Conservation (phyloP, 2,329 filamentous ascomycete species). For the Diaporthe eres region DNA sequence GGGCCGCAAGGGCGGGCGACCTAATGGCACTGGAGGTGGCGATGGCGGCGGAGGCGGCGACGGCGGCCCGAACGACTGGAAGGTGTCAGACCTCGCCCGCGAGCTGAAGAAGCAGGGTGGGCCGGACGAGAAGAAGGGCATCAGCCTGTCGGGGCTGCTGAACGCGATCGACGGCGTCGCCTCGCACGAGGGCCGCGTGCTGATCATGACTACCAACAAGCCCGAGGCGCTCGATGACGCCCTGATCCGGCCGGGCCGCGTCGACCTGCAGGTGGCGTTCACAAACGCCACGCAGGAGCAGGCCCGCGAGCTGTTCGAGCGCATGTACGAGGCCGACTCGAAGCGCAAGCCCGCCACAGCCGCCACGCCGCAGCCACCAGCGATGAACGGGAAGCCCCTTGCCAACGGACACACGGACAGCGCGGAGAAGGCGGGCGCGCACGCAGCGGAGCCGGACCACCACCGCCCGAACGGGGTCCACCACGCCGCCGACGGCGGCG, state of each 20-base stretch:
- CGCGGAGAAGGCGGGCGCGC: background rate
- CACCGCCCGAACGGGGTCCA: background rate
- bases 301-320: slow-evolving; percentile 70
- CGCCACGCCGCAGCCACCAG: background rate
- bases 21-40: background rate
- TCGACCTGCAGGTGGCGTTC: slow-evolving; percentile 67
- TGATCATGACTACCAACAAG: slow-evolving; percentile 88
- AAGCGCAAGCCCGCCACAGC: slow-evolving; percentile 38
- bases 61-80: slow-evolving; percentile 49
- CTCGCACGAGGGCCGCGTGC: slow-evolving; percentile 81
- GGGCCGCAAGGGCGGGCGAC: slow-evolving; percentile 34
- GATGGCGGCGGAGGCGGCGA: slow-evolving; percentile 34
- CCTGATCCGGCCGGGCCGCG: slow-evolving; percentile 79
- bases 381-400: slow-evolving; percentile 3
- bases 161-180: slow-evolving; percentile 89
- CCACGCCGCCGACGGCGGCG: background rate
- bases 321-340: slow-evolving; percentile 70
- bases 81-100: slow-evolving; percentile 59
- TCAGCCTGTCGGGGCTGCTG: slow-evolving; percentile 83
- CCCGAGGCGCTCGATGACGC: slow-evolving; percentile 81
- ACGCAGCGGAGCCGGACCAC: background rate
- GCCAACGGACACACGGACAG: slow-evolving; percentile 14
- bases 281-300: slow-evolving; percentile 68
- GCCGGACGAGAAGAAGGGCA: slow-evolving; percentile 61
- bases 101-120: slow-evolving; percentile 58